Percentiles rank a stretch among this genome's conserved stretches.
Evolutionary conservation across 805 yeast genomes (phyloP).

Genomic region (Candida andamanensis): DNA sequence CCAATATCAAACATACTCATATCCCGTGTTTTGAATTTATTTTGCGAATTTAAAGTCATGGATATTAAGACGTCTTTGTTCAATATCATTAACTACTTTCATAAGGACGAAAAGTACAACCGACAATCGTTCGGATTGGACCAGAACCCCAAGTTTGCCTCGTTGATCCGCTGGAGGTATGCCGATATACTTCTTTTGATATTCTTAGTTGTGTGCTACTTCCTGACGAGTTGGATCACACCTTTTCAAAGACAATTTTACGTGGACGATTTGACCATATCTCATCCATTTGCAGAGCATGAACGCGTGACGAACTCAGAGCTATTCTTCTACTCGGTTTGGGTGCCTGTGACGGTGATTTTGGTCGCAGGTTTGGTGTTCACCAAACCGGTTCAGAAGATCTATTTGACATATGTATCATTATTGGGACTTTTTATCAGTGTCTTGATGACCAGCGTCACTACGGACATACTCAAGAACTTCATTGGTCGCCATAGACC

Average conservation of each 20-base stretch:
- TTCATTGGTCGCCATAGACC: conserved; percentile 91
- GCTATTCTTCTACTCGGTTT: conserved; percentile 50
- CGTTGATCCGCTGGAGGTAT: conserved; percentile 22
- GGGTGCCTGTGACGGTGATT: conserved; percentile 46
- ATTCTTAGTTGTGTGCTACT: conserved; percentile 18
- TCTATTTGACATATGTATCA: conserved; percentile 59
- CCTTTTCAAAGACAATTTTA: conserved; percentile 81
- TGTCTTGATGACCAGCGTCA: conserved; percentile 51
- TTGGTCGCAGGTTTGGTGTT: conserved; percentile 30
- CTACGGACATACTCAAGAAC: conserved; percentile 73
- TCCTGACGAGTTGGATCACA: conserved; percentile 17
- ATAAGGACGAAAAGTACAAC: conserved; percentile 17
- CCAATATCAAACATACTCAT: no score
- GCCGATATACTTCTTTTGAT: conserved; percentile 19
- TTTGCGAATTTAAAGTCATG: no score
- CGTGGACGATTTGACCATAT: conserved; percentile 68
- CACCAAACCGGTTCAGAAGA: conserved; percentile 48
- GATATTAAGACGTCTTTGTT: conserved; percentile 10
- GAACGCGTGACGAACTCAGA: conserved; percentile 63
- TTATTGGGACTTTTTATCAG: conserved; percentile 62
- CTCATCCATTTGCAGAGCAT: conserved; percentile 72
- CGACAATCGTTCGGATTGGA: conserved; percentile 25
- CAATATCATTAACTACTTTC: conserved; percentile 16
- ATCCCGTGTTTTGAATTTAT: no score
- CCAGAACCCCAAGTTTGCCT: conserved; percentile 8